Conservation (phyloP, 2,329 filamentous ascomycete genomes). For the Botrytis hyacinthi region DNA sequence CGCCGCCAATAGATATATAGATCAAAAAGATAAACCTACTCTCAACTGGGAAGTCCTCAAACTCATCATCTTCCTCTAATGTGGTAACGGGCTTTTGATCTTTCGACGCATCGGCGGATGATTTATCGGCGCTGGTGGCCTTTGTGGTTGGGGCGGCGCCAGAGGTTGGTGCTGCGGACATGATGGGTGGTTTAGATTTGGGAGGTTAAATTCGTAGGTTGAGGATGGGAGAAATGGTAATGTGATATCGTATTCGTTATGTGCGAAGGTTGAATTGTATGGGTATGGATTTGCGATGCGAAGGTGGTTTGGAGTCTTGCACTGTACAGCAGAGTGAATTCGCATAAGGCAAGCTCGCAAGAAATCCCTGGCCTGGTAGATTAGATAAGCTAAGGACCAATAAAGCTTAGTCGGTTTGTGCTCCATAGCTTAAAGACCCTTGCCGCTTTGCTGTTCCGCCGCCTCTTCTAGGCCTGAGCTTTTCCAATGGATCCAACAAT, state of each 20-base stretch:
- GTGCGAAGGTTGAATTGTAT: background rate
- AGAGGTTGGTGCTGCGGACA: conserved; percentile 38
- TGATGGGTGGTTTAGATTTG: conserved; percentile 18
- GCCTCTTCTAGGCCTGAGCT: conserved; percentile 1
- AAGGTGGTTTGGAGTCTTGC: background rate
- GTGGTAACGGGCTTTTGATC: conserved; percentile 51
- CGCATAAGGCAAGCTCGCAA: background rate
- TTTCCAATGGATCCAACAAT: background rate
- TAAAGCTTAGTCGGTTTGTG: background rate
- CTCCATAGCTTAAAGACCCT: background rate
- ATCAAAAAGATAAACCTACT: conserved; percentile 52
- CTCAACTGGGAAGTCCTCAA: conserved; percentile 97
- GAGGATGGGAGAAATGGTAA: background rate
- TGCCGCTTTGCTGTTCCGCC: background rate
- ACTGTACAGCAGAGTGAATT: background rate
- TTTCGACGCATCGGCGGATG: conserved; percentile 38
- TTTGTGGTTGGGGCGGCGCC: conserved; percentile 32
- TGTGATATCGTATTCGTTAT: background rate
- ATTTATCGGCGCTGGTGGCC: conserved; percentile 31
- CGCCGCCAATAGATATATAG: conserved; percentile 14
- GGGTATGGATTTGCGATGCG: background rate
- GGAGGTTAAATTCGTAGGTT: background rate
- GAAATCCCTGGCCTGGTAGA: conserved; percentile 6
- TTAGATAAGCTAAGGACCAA: background rate
- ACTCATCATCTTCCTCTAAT: conserved; percentile 97